Base-by-base conservation (phyloP, 768 basidiomycete species). In the Lactarius sp. region DNA sequence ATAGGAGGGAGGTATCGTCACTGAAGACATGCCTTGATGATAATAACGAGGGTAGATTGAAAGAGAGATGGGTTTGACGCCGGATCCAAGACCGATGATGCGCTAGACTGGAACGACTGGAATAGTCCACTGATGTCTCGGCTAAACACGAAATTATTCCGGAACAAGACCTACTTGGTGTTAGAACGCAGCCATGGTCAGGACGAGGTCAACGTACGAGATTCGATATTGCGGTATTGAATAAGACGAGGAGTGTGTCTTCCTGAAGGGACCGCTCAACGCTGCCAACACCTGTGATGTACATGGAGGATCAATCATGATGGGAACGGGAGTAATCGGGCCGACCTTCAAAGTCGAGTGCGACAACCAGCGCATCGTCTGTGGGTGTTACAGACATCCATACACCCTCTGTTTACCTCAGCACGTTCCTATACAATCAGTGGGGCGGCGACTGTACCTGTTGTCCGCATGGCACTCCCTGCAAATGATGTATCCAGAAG, bases 161-260 rank as follows among this genome's bases (percentile, higher is more conserved):
- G 79, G 74, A 85, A 85, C 2, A 85, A 72, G 1, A 86, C 83
- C 85, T 86, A 61, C 20, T 39, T 16, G 18, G 9, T 27, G 79
- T 85, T 13, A 83, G 53, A 36, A 37, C 10, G 41, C 42, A n/a
- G 14, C 8, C 52, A 20, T 10, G 7, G 14, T 10, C 12, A 36
- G 33, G 34, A 13, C 2, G 42, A 4, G 10, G 33, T 22, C 9
- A 49, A 52, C 84, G 14, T n/a, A 84, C 85, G 64, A 86, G 69
- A 67, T 86, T 86, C 2, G 85, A 87, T 12, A 86, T 78, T 0
- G 85, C 85, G 1, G 83, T 81, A 66, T 85, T 86, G 71, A 86
- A 86, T 9, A 86, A 71, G 2, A 86, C 85, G 1, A 86, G 77
- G 2, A 86, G 73, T 0, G 81, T 83, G 49, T 86, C 85, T 68